Evolutionary conservation across 257 asterid genomes (phyloP), one percentile per base, ranked within the genome.

Genomic region (Salvia miltiorrhiza): DNA sequence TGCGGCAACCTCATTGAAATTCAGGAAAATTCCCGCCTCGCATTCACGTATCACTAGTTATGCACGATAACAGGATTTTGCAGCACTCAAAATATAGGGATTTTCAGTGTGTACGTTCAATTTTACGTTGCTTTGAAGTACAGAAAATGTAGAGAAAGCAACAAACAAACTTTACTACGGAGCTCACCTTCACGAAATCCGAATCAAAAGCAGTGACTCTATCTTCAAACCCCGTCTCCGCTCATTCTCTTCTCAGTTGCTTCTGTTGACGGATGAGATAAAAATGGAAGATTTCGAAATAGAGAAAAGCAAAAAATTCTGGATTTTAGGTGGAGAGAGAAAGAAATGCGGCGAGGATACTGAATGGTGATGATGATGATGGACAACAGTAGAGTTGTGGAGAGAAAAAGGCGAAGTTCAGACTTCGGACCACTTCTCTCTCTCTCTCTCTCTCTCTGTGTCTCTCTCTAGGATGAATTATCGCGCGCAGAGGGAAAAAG

Each of bases 1-100:
- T 76, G 82, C 84, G 49, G 73, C 72, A 85, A 77, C 92, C 77
- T 91, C 97, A 84, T 87, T 75, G 88, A 85, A 73, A 82, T 80
- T 75, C 77, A 72, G 72, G 50, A 67, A 61, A 64, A 77, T 67
- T 56, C 82, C 70, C 75, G 32, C 71, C 76, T 72, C 83, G 41
- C 82, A 67, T 76, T 73, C 69, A 48, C 57, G 41, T 45, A 65
- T 60, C 65, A 23, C 43, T 26, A 52, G 63, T 16, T 10, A 73
- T 13, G 60, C 33, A 55, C 69, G 44, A 75, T 37, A 16, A 37
- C 49, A 40, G 35, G 47, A 16, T 60, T 45, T 69, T 41, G 48
- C 20, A 65, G 59, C 37, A 33, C 33, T 14, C 17, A 49, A 24
- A 76, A 74, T 66, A 71, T 59, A 69, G 67, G 71, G 73, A 78